Base-by-base conservation (phyloP, 148 eudicot genomes). In the Nyssa sinensis region DNA sequence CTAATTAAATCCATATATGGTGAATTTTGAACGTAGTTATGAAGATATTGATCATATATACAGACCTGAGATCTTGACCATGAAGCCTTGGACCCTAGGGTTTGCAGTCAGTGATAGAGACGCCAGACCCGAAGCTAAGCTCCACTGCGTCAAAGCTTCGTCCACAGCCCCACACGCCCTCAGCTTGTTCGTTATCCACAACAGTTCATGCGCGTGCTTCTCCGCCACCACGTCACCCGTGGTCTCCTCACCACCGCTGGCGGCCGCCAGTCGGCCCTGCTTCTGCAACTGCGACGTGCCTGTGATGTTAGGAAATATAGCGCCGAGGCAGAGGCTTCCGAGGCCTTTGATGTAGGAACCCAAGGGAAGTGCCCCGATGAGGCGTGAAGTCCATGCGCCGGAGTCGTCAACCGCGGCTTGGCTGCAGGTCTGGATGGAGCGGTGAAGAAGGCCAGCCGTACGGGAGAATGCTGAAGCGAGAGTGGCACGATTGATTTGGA, bases 161-260 rank as follows among this genome's bases (percentile, higher is more conserved):
- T 77, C 80, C 39, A 81, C 74, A 0, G 77, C 74, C 9, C 80
- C 77, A 68, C 77, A 72, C 33, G 12, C 31, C 44, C 69, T 69
- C 66, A 81, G 51, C 66, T 81, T 81, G 24, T 77, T 81, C 0
- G 80, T 81, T 27, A 81, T 73, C 80, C 80, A 81, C 64, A 76
- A 60, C 25, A 81, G 61, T 69, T 81, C 83, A 12, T 81, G 83
- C 23, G 83, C 80, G 21, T 81, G 67, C 39, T 81, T 81, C 80
- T 81, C 83, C 11, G 83, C 80, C 62, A 30, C 27, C 27, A 77
- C 32, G 21, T 72, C 80, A 4, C 23, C n/a, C n/a, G n/a, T 49
- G 2, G 24, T 44, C 5, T 64, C 64, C 62, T 58, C 76, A 16
- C 37, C 76, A 16, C 37, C 49, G n/a, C 30, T 24, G 5, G 47